Evolutionary conservation across 352 stramenopile species (phyloP), one percentile per base, ranked within the genome.

Genomic region (Phytophthora kernoviae): DNA sequence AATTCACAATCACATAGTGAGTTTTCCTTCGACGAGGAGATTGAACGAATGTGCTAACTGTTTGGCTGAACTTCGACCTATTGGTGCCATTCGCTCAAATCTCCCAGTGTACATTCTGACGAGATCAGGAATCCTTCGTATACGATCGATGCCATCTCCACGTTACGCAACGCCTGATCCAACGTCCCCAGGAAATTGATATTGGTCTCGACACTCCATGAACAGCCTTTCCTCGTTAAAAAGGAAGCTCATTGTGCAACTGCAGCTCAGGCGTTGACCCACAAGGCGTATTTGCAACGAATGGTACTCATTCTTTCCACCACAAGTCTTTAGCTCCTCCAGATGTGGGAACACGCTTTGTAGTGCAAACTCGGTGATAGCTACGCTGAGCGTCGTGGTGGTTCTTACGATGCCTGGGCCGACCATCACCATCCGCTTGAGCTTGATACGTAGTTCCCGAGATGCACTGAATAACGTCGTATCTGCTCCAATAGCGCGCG

Each of bases 341-440:
- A 45, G 33, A 17, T 45, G 52, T 14, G 52, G 52, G 20, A 59
- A 51, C 5, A 41, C 6, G 9, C 24, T 32, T 36, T 30, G 34
- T 32, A 61, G 26, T 24, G 53, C 40, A 4, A 33, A 33, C 33
- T 61, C 53, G 2, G 53, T 61, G 14, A 61, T 6, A 2, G 43
- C 54, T 22, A 54, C 43, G 30, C 32, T 50, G 11, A 61, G 34
- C 22, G 18, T 34, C 22, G 33, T 42, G 8, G 14, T 27, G 3
- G 42, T 42, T 33, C 30, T 15, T 32, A 54, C 46, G 20, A 61
- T 33, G 15, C 18, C 33, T 1, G 20, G 20, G 12, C 11, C n/a
- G 20, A 54, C 11, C 2, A 22, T n/a, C 53, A 47, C 53, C 2
- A 61, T 54, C 8, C 42, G 32, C 18, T 54, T 34, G 3, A 61